Conservation (phyloP, 805 yeast species). For the Nakazawaea molendinolei region DNA sequence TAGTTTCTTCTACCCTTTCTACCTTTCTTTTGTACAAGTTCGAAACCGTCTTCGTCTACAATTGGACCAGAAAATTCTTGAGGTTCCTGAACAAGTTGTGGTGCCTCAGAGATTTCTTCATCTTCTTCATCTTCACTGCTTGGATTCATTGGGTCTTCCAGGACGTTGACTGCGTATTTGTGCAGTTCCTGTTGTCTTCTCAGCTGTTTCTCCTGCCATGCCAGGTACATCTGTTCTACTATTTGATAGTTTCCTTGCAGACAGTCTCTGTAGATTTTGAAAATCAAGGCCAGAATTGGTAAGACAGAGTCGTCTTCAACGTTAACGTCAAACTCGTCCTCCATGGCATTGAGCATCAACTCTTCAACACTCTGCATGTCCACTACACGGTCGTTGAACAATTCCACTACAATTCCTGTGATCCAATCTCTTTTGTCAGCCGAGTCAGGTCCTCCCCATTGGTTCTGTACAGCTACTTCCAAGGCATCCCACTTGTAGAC, state of each 20-base stretch:
- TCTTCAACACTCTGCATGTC: constrained; percentile 81
- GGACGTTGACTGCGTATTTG: constrained; percentile 33
- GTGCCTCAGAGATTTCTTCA: constrained; percentile 26
- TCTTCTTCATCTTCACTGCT: constrained; percentile 42
- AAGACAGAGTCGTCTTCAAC: constrained; percentile 88
- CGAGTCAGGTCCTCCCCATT: constrained; percentile 95
- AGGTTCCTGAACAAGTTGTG: constrained; percentile 23
- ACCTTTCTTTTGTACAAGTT: constrained; percentile 74
- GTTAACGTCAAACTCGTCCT: constrained; percentile 86
- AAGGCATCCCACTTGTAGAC: constrained; percentile 88
- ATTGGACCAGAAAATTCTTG: constrained; percentile 64
- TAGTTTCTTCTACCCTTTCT: constrained; percentile 29
- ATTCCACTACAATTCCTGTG: constrained; percentile 71
- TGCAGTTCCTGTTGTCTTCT: constrained; percentile 22
- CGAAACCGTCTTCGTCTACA: constrained; percentile 93
- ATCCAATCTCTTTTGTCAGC: constrained; percentile 95
- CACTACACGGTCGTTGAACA: constrained; percentile 61
- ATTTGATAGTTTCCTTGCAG: constrained; percentile 39
- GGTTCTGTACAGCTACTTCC: constrained; percentile 79
- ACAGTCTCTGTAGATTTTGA: constrained; percentile 64
- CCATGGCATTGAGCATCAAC: constrained; percentile 80
- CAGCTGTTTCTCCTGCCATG: constrained; percentile 50
- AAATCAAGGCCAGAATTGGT: constrained; percentile 59
- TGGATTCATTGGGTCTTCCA: constrained; percentile 60
- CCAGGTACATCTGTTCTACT: constrained; percentile 54